Evolutionary conservation across 2,329 filamentous ascomycete genomes (phyloP).

Genomic region (Coniochaeta sp.): DNA sequence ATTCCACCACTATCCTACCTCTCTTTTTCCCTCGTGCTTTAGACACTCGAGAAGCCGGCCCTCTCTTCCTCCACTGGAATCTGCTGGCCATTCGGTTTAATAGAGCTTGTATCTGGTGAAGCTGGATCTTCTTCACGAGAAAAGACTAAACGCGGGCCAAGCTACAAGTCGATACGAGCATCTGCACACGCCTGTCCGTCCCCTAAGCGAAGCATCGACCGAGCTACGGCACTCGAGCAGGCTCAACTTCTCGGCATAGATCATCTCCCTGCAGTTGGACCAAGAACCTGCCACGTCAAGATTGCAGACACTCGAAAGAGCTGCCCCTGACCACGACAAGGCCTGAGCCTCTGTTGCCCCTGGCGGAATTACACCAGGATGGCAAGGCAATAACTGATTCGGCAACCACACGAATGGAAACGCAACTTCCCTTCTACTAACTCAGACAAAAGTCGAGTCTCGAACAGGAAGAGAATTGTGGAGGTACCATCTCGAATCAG

Average conservation of each 20-base stretch:
- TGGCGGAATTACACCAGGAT: background rate
- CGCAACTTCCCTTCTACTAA: background rate
- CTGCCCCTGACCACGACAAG: background rate
- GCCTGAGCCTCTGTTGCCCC: no score
- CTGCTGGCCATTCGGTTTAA: background rate
- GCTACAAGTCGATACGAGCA: no score
- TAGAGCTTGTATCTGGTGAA: background rate
- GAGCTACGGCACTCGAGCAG: no score
- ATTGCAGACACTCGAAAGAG: background rate
- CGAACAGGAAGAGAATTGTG: no score
- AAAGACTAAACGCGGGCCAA: no score
- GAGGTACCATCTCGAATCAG: no score
- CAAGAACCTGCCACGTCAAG: background rate
- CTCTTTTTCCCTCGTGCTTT: no score
- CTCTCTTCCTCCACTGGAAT: background rate
- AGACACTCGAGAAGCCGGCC: background rate
- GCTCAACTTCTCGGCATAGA: background rate
- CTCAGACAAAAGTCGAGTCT: no score
- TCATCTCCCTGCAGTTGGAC: background rate
- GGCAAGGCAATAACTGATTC: background rate
- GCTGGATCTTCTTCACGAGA: background rate
- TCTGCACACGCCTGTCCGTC: no score
- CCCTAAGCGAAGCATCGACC: no score
- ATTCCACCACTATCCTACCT: no score
- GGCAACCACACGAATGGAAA: background rate